Base-by-base conservation (phyloP, 257 asterid genomes). In the Rehmannia glutinosa region DNA sequence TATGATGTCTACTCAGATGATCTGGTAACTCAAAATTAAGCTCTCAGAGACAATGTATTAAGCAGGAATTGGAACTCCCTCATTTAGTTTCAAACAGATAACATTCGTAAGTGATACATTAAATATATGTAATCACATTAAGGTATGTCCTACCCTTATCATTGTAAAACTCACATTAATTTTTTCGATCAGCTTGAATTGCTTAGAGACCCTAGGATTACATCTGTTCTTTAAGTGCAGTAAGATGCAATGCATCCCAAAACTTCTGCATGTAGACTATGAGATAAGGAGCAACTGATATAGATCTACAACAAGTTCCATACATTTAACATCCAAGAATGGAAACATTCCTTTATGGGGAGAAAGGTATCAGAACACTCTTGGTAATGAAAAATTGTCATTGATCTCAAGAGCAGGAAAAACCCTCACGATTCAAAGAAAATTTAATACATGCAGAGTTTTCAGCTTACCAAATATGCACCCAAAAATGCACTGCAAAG, bases 401-500 rank as follows among this genome's bases (percentile, higher is more conserved):
- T 11, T 35, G 17, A 69, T 68, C 39, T 64, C 54, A 9, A 59
- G 3, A 27, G 63, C 41, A 46, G 4, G 28, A 23, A 53, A 42
- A 19, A 15, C 50, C 33, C 51, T 12, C 69, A 25, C 20, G 39
- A 49, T 53, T 39, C 46, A 61, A 35, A 33, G 51, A 60, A 7
- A 58, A 57, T 52, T 35, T 5, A 25, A 41, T 9, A 57, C 51
- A 11, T 1, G 25, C 9, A 38, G 67, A 67, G 64, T 5, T 28
- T 62, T 45, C 68, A 72, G 73, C 80, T 76, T 80, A 91, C 98
- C 98, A 53, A 84, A 92, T 58, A 89, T 80, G 82, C 96, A 92
- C 58, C 96, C 86, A 74, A 92, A 89, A 72, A 92, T 92, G 84
- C 97, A 92, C 77, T 87, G 98, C 74, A 92, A 76, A 68, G 97